Base-by-base conservation (phyloP, 2,329 filamentous ascomycete species). In the Apiospora marii region DNA sequence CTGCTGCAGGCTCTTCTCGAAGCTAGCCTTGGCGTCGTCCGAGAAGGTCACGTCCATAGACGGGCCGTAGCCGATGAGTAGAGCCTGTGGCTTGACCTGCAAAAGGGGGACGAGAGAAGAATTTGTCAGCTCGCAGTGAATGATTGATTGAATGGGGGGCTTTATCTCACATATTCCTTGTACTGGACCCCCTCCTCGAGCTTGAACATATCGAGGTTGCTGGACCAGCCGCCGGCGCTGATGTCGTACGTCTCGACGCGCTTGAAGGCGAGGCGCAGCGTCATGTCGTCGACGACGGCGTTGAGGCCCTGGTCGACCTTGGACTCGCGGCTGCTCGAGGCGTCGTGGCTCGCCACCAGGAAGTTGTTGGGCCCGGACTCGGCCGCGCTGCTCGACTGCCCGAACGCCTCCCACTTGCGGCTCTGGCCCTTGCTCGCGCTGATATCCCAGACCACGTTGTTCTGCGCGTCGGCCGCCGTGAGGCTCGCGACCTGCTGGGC, bases 341-440 rank as follows among this genome's bases (percentile, higher is more conserved):
- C 53, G 53, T 61, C 53, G 53, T 61, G 27, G 27, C 53, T 61
- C 49, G 49, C 49, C 14, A 34, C 53, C 27, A 58, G 51, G 27
- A 34, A 51, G 49, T 51, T 51, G 49, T 51, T 51, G 49, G 49
- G 49, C 19, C 49, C 49, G 12, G 49, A 51, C 49, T 51, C n/a
- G n/a, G 49, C 49, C 49, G 49, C 49, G 49, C 49, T 51, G 49
- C 49, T 51, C 49, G n/a, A 51, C 49, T 51, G 49, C 49, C 49
- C 49, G 49, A 51, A 51, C 19, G 49, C 12, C 49, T 51, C 49
- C 49, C 49, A 51, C 49, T 51, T 27, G 49, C 49, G 49, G 49
- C 49, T 51, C 49, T 51, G n/a, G 49, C n/a, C n/a, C 49, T 51
- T 51, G 49, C 49, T 51, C n/a, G 49, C 49, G 49, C n/a, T 51